These are phyloP conservation scores for Hagleromyces aurorensis DNA, from an alignment of 805 yeast species.

Conservation along the genomic window DNA sequence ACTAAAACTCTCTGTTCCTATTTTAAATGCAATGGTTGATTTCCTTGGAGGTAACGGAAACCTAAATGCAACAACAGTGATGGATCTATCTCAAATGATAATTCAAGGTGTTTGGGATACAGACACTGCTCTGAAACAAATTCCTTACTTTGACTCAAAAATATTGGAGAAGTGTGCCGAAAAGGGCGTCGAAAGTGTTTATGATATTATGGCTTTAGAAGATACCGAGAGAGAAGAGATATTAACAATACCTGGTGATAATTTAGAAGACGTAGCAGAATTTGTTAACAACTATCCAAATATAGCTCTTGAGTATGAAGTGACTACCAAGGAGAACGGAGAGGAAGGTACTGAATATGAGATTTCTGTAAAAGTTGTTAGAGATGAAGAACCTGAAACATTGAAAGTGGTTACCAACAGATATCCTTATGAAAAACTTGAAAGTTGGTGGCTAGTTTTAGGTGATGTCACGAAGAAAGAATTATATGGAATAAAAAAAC, in stretches of 20 bases:
- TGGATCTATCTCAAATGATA: constrained; percentile 85
- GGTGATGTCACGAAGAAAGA: constrained; percentile 58
- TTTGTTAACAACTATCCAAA: constrained; percentile 90
- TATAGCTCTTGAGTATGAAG: constrained; percentile 55
- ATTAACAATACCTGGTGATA: constrained; percentile 43
- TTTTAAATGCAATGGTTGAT: constrained; percentile 67
- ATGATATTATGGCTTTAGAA: constrained; percentile 67
- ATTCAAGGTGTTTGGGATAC: constrained; percentile 81
- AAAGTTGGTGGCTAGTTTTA: constrained; percentile 79
- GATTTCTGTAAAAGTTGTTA: constrained; percentile 42
- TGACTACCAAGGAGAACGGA: constrained; percentile 37
- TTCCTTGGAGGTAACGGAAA: constrained; percentile 71
- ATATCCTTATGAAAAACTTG: constrained; percentile 50
- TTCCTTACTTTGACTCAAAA: constrained; percentile 53
- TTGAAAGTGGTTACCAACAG: constrained; percentile 48
- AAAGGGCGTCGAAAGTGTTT: constrained; percentile 58
- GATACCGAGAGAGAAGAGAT: constrained; percentile 64
- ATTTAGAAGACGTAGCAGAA: constrained; percentile 62
- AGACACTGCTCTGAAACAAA: constrained; percentile 70
- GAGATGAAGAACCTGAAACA: constrained; percentile 77
- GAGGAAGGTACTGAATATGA: constrained; percentile 41
- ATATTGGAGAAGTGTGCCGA: constrained; percentile 48
- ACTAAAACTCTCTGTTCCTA: constrained; percentile 39
- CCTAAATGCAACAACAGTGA: constrained; percentile 67
- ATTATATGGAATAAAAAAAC: constrained; percentile 65